A percentile compares a stretch with the other conserved stretches of the same genome.
phyloP scores from a whole-genome alignment of 345 rosid genomes.

The Salix dunnii region DNA sequence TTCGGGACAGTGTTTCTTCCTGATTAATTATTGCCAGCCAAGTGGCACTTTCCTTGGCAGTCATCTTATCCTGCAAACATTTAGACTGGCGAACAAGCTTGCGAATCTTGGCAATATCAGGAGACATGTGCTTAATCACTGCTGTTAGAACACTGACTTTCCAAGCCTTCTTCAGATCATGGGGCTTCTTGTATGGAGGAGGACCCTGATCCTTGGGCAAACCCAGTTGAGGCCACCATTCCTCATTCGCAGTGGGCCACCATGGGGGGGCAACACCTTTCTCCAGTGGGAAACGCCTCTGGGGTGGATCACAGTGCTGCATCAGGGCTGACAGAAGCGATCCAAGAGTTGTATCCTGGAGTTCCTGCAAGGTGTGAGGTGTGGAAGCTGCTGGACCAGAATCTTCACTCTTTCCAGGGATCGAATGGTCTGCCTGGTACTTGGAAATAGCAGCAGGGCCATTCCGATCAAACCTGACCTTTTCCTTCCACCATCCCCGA shows the following conservation, averaged over 20 bases:
- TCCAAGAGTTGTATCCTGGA: constrained; percentile 81
- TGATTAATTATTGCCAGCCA: constrained; percentile 71
- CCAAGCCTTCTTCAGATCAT: constrained; percentile 85
- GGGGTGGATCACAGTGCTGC: constrained; percentile 87
- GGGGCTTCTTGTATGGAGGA: constrained; percentile 81
- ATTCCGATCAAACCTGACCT: constrained; percentile 73
- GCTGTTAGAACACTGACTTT: constrained; percentile 76
- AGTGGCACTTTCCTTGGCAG: constrained; percentile 82
- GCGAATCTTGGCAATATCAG: constrained; percentile 66
- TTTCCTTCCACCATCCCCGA: constrained; percentile 94
- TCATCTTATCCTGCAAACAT: constrained; percentile 88
- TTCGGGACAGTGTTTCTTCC: constrained; percentile 62
- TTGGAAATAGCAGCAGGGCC: constrained; percentile 81
- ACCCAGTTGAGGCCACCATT: constrained; percentile 76
- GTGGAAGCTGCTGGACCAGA: constrained; percentile 34
- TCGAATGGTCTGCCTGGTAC: constrained; percentile 47
- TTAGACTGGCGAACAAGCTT: constrained; percentile 83
- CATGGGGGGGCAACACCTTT: constrained; percentile 81
- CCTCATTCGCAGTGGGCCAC: constrained; percentile 81
- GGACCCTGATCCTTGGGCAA: constrained; percentile 59
- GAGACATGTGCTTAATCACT: constrained; percentile 78
- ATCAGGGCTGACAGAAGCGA: constrained; percentile 75
- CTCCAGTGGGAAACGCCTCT: constrained; percentile 79
- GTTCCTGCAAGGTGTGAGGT: constrained; percentile 62
- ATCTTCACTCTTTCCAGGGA: constrained; percentile 43